Evolutionary conservation across 1,284 basidiomycete genomes (phyloP).

Genomic region (Tilletia indica): DNA sequence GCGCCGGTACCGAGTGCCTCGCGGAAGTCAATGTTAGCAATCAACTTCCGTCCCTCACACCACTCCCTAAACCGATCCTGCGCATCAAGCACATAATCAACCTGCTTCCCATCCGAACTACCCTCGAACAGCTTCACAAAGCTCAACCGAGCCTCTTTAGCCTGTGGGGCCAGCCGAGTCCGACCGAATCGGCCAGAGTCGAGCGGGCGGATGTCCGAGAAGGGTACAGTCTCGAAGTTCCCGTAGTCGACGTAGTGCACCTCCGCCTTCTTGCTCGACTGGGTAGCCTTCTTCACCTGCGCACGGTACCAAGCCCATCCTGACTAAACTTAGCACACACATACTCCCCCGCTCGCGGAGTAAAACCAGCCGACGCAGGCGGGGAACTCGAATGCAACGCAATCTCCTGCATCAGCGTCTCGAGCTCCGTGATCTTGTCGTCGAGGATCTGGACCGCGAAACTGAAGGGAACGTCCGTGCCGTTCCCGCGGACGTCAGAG

Average conservation of each 20-base stretch:
- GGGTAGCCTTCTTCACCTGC: conserved; percentile 32
- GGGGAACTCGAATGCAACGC: conserved; percentile 75
- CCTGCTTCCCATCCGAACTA: conserved; percentile 22
- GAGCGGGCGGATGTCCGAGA: conserved; percentile 36
- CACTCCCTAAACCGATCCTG: conserved; percentile 40
- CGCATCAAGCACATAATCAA: conserved; percentile 46
- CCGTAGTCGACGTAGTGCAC: conserved; percentile 47
- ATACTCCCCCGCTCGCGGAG: conserved; percentile 74
- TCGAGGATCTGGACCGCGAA: conserved; percentile 82
- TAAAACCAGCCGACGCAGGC: conserved; percentile 63
- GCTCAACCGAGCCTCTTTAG: conserved; percentile 40
- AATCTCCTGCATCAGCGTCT: conserved; percentile 90
- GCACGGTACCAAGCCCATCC: conserved; percentile 53
- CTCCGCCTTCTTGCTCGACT: conserved; percentile 33
- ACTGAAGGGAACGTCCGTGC: conserved; percentile 68
- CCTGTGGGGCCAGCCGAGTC: conserved; percentile 33
- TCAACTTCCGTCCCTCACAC: conserved; percentile 45
- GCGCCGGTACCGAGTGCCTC: conserved; percentile 25
- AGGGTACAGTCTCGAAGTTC: conserved; percentile 39
- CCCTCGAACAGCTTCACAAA: conserved; percentile 44
- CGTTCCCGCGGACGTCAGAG: conserved; percentile 72
- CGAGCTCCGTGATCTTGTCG: conserved; percentile 63
- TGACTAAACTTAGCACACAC: conserved; percentile 69
- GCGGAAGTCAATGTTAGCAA: conserved; percentile 46
- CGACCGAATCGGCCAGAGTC: conserved; percentile 40